phyloP scores from a whole-genome alignment of 1,139 yeast species.

The Protomyces macrosporus region DNA sequence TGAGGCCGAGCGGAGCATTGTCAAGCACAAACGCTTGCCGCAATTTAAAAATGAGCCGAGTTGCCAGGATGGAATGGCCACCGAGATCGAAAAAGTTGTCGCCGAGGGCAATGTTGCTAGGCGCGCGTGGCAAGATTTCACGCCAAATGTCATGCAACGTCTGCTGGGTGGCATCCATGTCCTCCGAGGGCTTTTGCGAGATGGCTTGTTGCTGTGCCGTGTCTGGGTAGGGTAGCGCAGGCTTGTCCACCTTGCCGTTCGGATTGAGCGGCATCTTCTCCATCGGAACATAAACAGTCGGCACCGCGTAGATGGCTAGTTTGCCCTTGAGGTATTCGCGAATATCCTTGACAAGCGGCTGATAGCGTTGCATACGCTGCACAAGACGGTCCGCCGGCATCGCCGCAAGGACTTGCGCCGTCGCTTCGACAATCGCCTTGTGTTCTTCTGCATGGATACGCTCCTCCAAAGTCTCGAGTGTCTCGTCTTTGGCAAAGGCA shows the following conservation, averaged over 20 bases:
- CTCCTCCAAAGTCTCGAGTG: constrained; percentile 69
- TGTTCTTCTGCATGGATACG: constrained; percentile 87
- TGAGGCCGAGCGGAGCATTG: constrained; percentile 72
- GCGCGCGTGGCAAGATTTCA: constrained; percentile 74
- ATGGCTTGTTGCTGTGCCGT: constrained; percentile 74
- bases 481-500: constrained; percentile 62
- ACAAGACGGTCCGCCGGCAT: constrained; percentile 56
- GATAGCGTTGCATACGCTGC: constrained; percentile 68
- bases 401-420: constrained; percentile 45
- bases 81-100: constrained; percentile 97
- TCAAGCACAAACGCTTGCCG: constrained; percentile 73
- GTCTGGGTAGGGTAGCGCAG: constrained; percentile 91
- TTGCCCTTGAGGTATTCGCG: constrained; percentile 77
- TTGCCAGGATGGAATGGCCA: constrained; percentile 94
- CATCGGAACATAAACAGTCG: constrained; percentile 84
- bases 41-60: constrained; percentile 90
- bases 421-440: constrained; percentile 77
- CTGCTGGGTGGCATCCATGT: constrained; percentile 61
- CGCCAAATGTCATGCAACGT: constrained; percentile 78
- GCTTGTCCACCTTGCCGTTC: constrained; percentile 97
- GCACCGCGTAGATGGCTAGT: constrained; percentile 89
- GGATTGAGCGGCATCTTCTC: constrained; percentile 87
- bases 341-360: constrained; percentile 72
- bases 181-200: constrained; percentile 42
- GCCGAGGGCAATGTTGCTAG: constrained; percentile 64